These are phyloP conservation scores for Globisporangium paddicum DNA, from an alignment of 352 stramenopile species.

Conservation along the genomic window DNA sequence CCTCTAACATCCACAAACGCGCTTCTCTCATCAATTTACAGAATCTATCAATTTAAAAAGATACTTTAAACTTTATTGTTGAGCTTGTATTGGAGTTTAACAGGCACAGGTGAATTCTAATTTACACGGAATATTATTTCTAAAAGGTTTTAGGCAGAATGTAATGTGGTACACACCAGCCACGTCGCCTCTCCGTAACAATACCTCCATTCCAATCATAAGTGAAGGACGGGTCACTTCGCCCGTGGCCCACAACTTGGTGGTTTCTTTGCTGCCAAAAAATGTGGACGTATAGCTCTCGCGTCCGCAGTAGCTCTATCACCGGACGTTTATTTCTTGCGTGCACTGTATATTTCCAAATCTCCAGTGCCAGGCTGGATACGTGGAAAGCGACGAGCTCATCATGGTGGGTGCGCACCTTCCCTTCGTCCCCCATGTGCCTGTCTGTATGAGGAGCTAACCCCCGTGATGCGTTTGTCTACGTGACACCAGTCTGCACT, in stretches of 20 bases:
- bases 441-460: background rate
- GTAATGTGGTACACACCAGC: too few species aligned
- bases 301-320: slow-evolving; percentile 4
- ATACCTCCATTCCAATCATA: accelerated
- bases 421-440: background rate
- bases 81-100: too few species aligned
- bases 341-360: slow-evolving; percentile 2
- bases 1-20: too few species aligned
- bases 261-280: slow-evolving; percentile 7
- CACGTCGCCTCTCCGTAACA: background rate
- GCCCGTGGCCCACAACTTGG: background rate
- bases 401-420: slow-evolving; percentile 4
- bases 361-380: background rate
- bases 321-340: slow-evolving; percentile 16
- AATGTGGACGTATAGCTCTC: slow-evolving; percentile 14
- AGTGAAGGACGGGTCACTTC: slow-evolving; percentile 14
- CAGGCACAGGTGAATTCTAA: too few species aligned
- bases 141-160: slow-evolving; percentile 12
- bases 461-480: background rate
- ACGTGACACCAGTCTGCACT: slow-evolving; percentile 90
- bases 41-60: too few species aligned
- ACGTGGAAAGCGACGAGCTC: slow-evolving; percentile 3
- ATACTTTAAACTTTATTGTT: too few species aligned
- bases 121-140: too few species aligned
- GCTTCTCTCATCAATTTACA: too few species aligned